phyloP scores from a whole-genome alignment of 2,329 filamentous ascomycete genomes.

The Dactylellina haptotyla region DNA sequence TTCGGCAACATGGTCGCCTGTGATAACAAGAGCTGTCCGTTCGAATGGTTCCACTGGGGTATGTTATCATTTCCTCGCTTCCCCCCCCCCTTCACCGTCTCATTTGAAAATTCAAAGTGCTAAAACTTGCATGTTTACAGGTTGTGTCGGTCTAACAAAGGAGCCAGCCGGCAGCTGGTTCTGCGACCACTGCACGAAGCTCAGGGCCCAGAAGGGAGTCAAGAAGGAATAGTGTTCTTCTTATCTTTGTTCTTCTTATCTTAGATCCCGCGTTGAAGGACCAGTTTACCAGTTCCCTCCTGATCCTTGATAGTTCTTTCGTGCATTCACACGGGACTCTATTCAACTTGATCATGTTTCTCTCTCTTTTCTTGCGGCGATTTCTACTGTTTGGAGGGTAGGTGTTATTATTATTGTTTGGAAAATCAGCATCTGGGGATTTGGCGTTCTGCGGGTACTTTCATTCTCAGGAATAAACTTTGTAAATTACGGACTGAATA shows the following conservation, averaged over 20 bases:
- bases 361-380: constrained; percentile 1
- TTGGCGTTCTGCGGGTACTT: no score
- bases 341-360: not conserved
- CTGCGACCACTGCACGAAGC: constrained; percentile 53
- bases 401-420: no score
- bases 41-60: constrained; percentile 79
- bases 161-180: constrained; percentile 53
- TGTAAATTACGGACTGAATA: no score
- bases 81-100: not conserved
- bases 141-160: constrained; percentile 49
- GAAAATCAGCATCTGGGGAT: no score
- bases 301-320: not conserved
- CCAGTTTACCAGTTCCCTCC: constrained; percentile 29
- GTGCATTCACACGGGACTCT: not conserved
- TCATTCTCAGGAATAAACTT: no score
- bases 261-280: constrained; percentile 41
- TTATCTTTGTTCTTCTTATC: constrained; percentile 37
- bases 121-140: constrained; percentile 14
- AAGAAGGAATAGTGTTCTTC: constrained; percentile 53
- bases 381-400: no score
- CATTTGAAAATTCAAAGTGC: not conserved
- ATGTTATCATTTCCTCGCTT: constrained; percentile 2
- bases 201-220: constrained; percentile 40
- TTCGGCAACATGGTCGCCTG: constrained; percentile 91
- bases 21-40: constrained; percentile 82